A percentile compares a stretch with the other conserved stretches of the same genome.
Evolutionary conservation across 2,329 filamentous ascomycete genomes (phyloP).

Genomic region (Sordariomycetes sp.): DNA sequence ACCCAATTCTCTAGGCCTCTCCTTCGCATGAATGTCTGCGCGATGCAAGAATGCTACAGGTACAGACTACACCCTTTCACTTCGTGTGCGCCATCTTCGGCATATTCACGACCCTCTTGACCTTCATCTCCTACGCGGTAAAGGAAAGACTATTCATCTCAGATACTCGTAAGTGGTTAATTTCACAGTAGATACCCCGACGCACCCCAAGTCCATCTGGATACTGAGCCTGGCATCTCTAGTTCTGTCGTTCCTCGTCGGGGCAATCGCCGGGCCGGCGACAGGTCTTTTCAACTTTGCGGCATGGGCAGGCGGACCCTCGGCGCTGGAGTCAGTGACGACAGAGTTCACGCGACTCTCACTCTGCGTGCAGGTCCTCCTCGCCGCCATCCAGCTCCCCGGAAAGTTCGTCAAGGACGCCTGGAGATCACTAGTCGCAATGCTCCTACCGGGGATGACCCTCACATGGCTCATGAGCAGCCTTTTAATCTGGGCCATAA

Average conservation of each 20-base stretch:
- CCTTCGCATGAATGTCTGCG: not conserved
- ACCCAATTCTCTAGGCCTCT: not conserved
- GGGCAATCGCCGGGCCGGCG: not conserved
- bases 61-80: not conserved
- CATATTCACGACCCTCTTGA: not conserved
- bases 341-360: not conserved
- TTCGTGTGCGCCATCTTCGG: not conserved
- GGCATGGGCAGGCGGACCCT: not conserved
- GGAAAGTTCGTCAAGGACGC: not conserved
- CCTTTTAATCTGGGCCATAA: conserved; percentile 29
- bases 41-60: not conserved
- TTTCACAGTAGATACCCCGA: no score
- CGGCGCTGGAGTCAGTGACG: not conserved
- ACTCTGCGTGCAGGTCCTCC: not conserved
- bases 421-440: not conserved
- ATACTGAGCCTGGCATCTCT: not conserved
- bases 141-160: not conserved
- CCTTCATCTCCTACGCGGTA: not conserved
- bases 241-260: not conserved
- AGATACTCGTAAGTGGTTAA: not conserved
- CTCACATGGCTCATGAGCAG: conserved; percentile 48
- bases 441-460: conserved; percentile 26
- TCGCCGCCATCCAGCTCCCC: not conserved
- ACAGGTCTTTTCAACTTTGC: not conserved
- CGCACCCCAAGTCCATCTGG: not conserved